Percentiles rank a stretch among this genome's conserved stretches.
Evolutionary conservation across 2,329 filamentous ascomycete genomes (phyloP).

Genomic region (Coniochaeta hoffmannii): DNA sequence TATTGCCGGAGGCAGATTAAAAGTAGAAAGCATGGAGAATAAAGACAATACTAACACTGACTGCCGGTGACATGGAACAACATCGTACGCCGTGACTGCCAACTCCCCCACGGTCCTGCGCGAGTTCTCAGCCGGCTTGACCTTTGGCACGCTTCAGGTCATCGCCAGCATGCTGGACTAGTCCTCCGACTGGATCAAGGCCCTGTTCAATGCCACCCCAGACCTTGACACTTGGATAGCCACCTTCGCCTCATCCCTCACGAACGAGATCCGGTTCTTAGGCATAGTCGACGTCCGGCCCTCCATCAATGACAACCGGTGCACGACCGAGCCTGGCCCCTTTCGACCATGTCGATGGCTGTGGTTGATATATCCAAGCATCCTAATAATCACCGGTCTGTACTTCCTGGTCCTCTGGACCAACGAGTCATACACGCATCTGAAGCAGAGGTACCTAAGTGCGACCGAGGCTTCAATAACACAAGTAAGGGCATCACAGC

Average conservation of each 20-base stretch:
- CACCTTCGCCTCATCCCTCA: conserved; percentile 25
- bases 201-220: conserved; percentile 24
- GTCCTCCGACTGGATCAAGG: conserved; percentile 29
- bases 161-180: conserved; percentile 20
- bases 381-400: conserved; percentile 25
- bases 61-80: too few species aligned
- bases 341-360: conserved; percentile 26
- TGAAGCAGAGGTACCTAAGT: too few species aligned
- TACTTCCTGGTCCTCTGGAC: conserved; percentile 27
- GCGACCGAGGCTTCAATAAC: too few species aligned
- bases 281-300: conserved; percentile 13
- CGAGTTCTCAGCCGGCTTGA: conserved; percentile 23
- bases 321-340: conserved; percentile 21
- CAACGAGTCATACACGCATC: conserved; percentile 16
- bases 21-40: too few species aligned
- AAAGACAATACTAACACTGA: too few species aligned
- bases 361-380: conserved; percentile 28
- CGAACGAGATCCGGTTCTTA: conserved; percentile 26
- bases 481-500: too few species aligned
- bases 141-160: conserved; percentile 22
- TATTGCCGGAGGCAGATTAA: too few species aligned
- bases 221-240: conserved; percentile 24
- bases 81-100: conserved; percentile 23
- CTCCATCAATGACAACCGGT: conserved; percentile 19
- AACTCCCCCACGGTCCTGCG: conserved; percentile 22